Evolutionary conservation across 2,329 filamentous ascomycete genomes (phyloP).

Genomic region (Aspergillus sp.): DNA sequence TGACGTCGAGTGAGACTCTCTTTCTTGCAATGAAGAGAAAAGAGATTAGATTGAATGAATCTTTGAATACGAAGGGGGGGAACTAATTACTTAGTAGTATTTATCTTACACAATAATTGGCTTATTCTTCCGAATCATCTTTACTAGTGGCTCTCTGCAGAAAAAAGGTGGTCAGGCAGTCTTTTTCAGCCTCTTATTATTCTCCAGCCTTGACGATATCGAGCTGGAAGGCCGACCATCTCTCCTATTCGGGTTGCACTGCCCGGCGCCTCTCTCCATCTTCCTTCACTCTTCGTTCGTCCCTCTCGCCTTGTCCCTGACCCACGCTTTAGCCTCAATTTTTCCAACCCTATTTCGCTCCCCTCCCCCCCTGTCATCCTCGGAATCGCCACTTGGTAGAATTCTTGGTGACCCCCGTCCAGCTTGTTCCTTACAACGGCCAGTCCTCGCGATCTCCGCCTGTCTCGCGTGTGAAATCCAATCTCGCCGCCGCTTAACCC

Average conservation of each 20-base stretch:
- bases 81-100: no score
- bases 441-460: background rate
- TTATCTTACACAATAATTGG: background rate
- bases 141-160: background rate
- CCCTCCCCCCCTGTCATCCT: slow-evolving; percentile 8
- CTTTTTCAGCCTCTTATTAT: background rate
- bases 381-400: background rate
- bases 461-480: slow-evolving; percentile 5
- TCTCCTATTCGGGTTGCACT: slow-evolving; percentile 5
- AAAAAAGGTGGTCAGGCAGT: background rate
- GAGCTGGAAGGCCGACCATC: background rate
- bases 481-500: slow-evolving; percentile 9
- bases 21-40: no score
- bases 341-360: slow-evolving; percentile 8
- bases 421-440: background rate
- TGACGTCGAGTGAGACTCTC: slow-evolving; percentile 1
- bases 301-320: slow-evolving; percentile 24
- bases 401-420: background rate
- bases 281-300: slow-evolving; percentile 2
- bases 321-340: slow-evolving; percentile 7
- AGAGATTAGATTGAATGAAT: background rate
- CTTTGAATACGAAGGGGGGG: no score
- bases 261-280: slow-evolving; percentile 1
- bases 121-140: background rate
- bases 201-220: background rate